Base-by-base conservation (phyloP, 108 stramenopile species). In the Skeletonema costatum region DNA sequence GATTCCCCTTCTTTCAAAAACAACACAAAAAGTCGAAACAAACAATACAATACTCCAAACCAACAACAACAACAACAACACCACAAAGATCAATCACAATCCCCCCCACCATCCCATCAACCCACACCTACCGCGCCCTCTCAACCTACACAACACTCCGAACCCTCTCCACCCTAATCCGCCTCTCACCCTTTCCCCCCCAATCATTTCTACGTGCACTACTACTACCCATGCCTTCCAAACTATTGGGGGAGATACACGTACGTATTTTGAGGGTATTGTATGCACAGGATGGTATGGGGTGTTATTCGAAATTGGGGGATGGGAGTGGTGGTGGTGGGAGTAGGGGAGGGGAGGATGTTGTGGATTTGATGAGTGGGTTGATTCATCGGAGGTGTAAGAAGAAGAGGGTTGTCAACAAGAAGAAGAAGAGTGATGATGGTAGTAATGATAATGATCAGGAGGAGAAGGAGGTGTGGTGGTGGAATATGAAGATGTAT, bases 141-240 rank as follows among this genome's bases (percentile, higher is more conserved):
- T 89, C 91, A 11, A 78, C 83, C 17, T 95, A 93, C 76, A 82
- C 92, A 3, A 72, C 89, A n/a, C 69, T 95, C 9, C 77, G 94
- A n/a, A 95, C 94, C 0, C 63, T 95, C 5, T 90, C 89, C 48
- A 78, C 74, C 10, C 76, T 84, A 42, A 67, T 95, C 16, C 81
- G 90, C 21, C 70, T 95, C 41, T 88, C 87, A 5, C 94, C 94
- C 30, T 95, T 95, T 53, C 83, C 92, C 2, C 80, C 90, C 31
- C 88, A 89, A 66, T 89, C 82, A 3, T 95, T 95, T 72, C 42
- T 92, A 32, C 77, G 86, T 56, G 81, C 92, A 10, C 64, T 95
- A 66, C 66, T 76, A 56, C 73, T 93, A 30, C 94, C 94, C 1
- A 76, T 84, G 50, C 92, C 90, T 29, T 88, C 66, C 64, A 77